Conservation (phyloP, 2,329 filamentous ascomycete genomes). For the Alternaria panax region DNA sequence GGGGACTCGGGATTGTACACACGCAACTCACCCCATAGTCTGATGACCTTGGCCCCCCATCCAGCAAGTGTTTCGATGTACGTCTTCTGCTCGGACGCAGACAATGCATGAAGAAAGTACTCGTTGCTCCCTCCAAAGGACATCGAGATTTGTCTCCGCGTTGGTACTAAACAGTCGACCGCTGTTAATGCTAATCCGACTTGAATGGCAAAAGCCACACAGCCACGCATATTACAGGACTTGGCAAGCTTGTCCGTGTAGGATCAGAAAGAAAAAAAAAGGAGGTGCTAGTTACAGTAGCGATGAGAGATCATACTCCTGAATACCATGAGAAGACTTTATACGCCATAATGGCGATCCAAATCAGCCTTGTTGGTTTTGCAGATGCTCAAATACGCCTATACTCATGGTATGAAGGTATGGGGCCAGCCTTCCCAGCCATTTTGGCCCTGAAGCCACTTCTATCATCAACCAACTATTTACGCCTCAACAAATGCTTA, state of each 20-base stretch:
- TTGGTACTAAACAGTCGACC: background rate
- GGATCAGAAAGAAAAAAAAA: background rate
- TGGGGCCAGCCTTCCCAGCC: slow-evolving; percentile 1
- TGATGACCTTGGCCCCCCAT: background rate
- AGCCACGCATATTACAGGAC: background rate
- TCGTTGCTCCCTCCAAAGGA: slow-evolving; percentile 1
- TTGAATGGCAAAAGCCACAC: background rate
- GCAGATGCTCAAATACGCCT: background rate
- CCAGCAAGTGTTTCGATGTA: background rate
- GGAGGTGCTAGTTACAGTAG: background rate
- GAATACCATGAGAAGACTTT: background rate
- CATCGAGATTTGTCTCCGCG: background rate
- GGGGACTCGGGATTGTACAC: background rate
- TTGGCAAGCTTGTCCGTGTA: background rate
- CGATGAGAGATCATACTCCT: background rate
- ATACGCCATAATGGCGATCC: background rate
- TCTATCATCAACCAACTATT: background rate
- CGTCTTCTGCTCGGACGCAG: background rate
- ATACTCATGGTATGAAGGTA: background rate
- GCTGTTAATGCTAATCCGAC: background rate
- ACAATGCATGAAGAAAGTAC: background rate
- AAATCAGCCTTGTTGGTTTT: background rate
- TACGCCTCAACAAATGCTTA: background rate
- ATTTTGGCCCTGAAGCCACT: background rate
- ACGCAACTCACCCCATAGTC: background rate